Percentiles rank a stretch among this genome's conserved stretches.
Conservation (phyloP, 345 rosid genomes). For the Citrus australasica region DNA sequence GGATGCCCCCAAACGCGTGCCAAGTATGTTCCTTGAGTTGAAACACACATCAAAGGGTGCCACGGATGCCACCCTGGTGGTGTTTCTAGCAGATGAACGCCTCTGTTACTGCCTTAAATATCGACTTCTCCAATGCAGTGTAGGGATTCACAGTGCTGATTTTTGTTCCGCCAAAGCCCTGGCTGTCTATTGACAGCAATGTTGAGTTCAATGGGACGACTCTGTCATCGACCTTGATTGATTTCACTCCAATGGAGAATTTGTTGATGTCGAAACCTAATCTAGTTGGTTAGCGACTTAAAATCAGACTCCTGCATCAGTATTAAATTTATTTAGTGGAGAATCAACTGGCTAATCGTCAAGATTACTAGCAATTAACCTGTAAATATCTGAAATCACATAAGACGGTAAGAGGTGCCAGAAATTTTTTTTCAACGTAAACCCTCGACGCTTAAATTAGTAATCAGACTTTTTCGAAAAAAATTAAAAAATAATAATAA, state of each 20-base stretch:
- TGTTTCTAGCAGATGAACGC: slow-evolving; percentile 48
- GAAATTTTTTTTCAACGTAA: too few relatives aligned
- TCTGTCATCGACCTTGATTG: slow-evolving; percentile 36
- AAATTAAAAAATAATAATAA: too few relatives aligned
- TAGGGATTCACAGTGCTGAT: slow-evolving; percentile 72
- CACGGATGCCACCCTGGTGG: slow-evolving; percentile 42
- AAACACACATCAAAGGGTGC: slow-evolving; percentile 63
- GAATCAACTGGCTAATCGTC: accelerated
- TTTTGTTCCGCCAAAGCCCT: slow-evolving; percentile 67
- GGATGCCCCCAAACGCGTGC: slow-evolving; percentile 50
- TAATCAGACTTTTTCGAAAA: too few relatives aligned
- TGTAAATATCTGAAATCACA: too few relatives aligned
- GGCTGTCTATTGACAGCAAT: slow-evolving; percentile 33
- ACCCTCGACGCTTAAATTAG: too few relatives aligned
- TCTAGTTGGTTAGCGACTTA: too few relatives aligned
- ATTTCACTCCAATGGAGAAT: slow-evolving; percentile 52
- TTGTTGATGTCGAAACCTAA: too few relatives aligned
- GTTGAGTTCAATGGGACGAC: slow-evolving; percentile 35
- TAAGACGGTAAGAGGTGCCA: too few relatives aligned
- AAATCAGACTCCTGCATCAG: too few relatives aligned
- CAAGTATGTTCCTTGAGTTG: slow-evolving; percentile 24
- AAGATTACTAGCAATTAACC: too few relatives aligned
- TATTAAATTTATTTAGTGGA: too few relatives aligned
- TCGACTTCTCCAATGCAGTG: slow-evolving; percentile 54
- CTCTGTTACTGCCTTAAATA: slow-evolving; percentile 36